Percentiles rank a stretch among this genome's conserved stretches.
These are phyloP conservation scores for Neurospora intermedia DNA, from an alignment of 495 filamentous ascomycete genomes.

Conservation along the genomic window DNA sequence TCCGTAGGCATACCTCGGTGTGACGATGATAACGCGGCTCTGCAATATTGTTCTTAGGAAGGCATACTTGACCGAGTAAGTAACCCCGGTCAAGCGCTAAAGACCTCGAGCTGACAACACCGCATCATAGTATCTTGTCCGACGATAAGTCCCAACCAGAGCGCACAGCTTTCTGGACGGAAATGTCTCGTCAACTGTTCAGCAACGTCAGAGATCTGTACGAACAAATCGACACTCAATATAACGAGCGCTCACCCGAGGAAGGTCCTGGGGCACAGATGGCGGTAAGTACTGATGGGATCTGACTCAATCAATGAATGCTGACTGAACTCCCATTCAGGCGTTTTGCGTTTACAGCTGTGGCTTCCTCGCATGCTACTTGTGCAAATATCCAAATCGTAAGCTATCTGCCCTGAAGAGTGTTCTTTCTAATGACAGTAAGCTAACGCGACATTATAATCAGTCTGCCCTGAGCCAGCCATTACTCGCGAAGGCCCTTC, in stretches of 20 bases:
- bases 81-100: background rate
- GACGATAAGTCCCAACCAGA: constrained; percentile 26
- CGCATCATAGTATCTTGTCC: constrained; percentile 28
- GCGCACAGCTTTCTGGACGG: constrained; percentile 25
- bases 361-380: constrained; percentile 36
- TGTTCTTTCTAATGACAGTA: background rate
- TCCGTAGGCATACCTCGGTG: constrained; percentile 35
- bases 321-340: constrained; percentile 8
- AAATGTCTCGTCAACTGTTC: constrained; percentile 37
- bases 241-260: constrained; percentile 26
- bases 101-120: background rate
- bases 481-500: constrained; percentile 25
- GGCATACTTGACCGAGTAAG: constrained; percentile 36
- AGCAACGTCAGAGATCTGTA: constrained; percentile 34
- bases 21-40: constrained; percentile 37
- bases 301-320: background rate
- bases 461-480: constrained; percentile 27
- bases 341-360: constrained; percentile 42
- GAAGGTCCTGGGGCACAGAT: constrained; percentile 40
- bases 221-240: constrained; percentile 37
- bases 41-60: constrained; percentile 42
- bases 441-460: background rate
- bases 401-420: constrained; percentile 5
- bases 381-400: constrained; percentile 36
- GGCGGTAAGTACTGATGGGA: constrained; percentile 24